These are phyloP conservation scores for Malassezia slooffiae DNA, from an alignment of 1,284 basidiomycete species.

Conservation along the genomic window DNA sequence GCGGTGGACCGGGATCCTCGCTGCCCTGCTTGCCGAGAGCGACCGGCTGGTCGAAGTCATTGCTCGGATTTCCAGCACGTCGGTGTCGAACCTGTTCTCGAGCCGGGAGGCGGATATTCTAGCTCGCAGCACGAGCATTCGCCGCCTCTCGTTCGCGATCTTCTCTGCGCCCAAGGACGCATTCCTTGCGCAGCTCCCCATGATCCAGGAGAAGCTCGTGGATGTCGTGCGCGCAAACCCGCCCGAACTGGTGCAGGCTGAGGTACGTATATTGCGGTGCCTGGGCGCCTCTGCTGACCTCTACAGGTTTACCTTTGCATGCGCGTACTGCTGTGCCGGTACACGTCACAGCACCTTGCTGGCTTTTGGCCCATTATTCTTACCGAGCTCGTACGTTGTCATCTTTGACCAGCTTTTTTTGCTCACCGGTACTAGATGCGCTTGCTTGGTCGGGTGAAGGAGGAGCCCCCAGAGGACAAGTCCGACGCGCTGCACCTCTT, in stretches of 20 bases:
- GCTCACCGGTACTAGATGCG: conserved; percentile 47
- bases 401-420: no score
- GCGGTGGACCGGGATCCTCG: conserved; percentile 69
- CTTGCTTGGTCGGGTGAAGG: conserved; percentile 53
- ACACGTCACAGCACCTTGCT: conserved; percentile 77
- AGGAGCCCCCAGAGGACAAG: conserved; percentile 54
- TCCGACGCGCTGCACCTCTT: conserved; percentile 72
- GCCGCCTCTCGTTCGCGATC: conserved; percentile 73
- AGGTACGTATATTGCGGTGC: conserved; percentile 50
- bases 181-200: conserved; percentile 76
- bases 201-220: conserved; percentile 90
- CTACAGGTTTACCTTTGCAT: conserved; percentile 66
- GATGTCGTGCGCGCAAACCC: conserved; percentile 71
- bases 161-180: conserved; percentile 78
- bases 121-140: conserved; percentile 72
- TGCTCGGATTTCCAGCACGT: conserved; percentile 47
- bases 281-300: no score
- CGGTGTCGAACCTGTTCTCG: conserved; percentile 88
- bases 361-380: conserved; percentile 95
- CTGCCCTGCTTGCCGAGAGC: conserved; percentile 72
- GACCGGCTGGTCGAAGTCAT: conserved; percentile 73
- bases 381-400: no score
- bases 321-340: conserved; percentile 77
- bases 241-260: conserved; percentile 74
- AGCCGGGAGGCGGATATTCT: conserved; percentile 89